Base-by-base conservation (phyloP, 768 basidiomycete species). In the Suillus weaverae region DNA sequence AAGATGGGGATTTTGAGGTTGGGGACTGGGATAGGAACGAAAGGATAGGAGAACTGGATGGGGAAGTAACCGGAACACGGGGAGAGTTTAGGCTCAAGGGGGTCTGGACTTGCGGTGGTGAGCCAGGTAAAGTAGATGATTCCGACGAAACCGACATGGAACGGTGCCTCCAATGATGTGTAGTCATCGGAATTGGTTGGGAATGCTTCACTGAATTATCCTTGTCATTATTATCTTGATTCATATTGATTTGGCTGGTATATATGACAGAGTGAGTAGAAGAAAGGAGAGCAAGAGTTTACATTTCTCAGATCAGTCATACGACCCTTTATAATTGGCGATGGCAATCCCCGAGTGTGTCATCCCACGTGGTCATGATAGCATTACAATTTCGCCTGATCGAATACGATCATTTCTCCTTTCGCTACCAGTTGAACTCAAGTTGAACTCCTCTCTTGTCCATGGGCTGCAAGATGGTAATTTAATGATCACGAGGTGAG, bases 41-140 rank as follows among this genome's bases (percentile, higher is more conserved):
- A 59, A 92, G 76, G 62, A 92, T 88, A 54, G 91, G 91, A 4
- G 91, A 91, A 5, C 81, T 82, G 8, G 85, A 83, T 7, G 89
- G 85, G 5, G 88, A 86, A 6, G 82, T 77, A 11, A 82, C 71
- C 8, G 81, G 77, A 55, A 86, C 70, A 53, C 80, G 81, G 3
- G 84, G 80, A 2, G 79, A 76, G 13, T 73, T 68, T 2, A 77
- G 67, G 11, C 80, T 79, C 54, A 79, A 72, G 30, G 87, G 89
- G 3, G 87, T 86, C 46, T 79, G 79, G 26, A 84, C 74, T 46
- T 85, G 83, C 3, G 82, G 81, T 14, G 85, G 79, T 1, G 88
- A 85, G 63, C 80, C 81, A 51, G 84, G 77, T 1, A 86, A 85
- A 66, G 78, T 80, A 18, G 86, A 85, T 0, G 87, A 85, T 43